Base-by-base conservation (phyloP, 192 early-diverging fungal species). In the Coemansia sp. region DNA sequence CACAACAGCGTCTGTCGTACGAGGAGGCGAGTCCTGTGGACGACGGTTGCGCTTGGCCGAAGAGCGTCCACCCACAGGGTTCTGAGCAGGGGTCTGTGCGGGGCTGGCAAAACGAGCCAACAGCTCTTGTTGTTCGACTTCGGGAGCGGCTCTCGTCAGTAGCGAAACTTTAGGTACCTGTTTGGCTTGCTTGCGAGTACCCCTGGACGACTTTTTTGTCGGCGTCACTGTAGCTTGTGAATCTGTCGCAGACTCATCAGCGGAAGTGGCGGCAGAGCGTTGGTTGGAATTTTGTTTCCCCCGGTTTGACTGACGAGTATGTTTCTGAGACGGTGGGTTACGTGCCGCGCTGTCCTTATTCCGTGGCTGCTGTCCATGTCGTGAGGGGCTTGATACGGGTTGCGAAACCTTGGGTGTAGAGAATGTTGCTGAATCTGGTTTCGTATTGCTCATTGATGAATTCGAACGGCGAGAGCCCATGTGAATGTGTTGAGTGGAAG, bases 241-340 rank as follows among this genome's bases (percentile, higher is more conserved):
- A 23, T 67, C 53, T 6, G 39, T 40, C 3, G 47, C 50, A 13
- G 47, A 49, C 46, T 49, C n/a, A 14, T 49, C 47, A 2, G 65
- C 66, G 0, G 55, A 55, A 40, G 40, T 59, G 26, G 14, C 42
- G 2, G 60, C 33, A 2, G 49, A 17, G 50, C 70, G 70, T 60
- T 77, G 70, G 67, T 77, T 64, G n/a, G 70, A 72, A 67, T 77
- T 75, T 40, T 68, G 63, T 67, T 75, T 75, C 63, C 73, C 73
- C 3, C 57, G 50, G 63, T 63, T 74, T 7, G 52, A n/a, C 38
- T 63, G 59, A 32, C 53, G 61, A 53, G 26, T 62, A 16, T 69
- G 68, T 17, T 38, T 69, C 33, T 69, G 68, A 9, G 59, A 47
- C 21, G 55, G 61, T 38, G 68, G 49, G 4, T 58, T 58, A 16